phyloP scores from a whole-genome alignment of 306 rosid species.

The Hippophae gyantsensis region DNA sequence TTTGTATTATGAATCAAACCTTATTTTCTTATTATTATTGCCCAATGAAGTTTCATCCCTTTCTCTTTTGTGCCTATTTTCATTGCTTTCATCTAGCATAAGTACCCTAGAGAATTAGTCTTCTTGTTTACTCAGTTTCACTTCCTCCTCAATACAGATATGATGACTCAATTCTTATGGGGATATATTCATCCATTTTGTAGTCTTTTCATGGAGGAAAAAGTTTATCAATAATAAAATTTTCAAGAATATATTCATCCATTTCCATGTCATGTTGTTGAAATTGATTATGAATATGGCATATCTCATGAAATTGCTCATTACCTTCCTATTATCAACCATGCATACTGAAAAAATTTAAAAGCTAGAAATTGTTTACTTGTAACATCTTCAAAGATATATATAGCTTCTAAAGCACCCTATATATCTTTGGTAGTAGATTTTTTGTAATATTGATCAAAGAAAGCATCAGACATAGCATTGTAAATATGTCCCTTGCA shows the following conservation, averaged over 20 bases:
- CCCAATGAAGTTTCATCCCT: neutral
- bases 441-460: neutral
- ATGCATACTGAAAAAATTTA: neutral
- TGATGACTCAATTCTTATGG: neutral
- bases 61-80: neutral
- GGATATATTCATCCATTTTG: neutral
- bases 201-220: slow-evolving; percentile 8
- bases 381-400: neutral
- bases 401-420: slow-evolving; percentile 2
- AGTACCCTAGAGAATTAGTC: neutral
- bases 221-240: slow-evolving; percentile 7
- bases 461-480: neutral
- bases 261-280: slow-evolving; percentile 1
- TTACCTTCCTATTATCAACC: neutral
- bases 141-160: slow-evolving; percentile 1
- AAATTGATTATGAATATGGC: too few relatives aligned
- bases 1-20: neutral
- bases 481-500: slow-evolving; percentile 4
- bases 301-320: neutral
- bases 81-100: too few relatives aligned
- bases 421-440: slow-evolving; percentile 1
- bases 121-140: too few relatives aligned
- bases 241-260: slow-evolving; percentile 4
- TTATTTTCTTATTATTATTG: too few relatives aligned
- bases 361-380: slow-evolving; percentile 1